Base-by-base conservation (phyloP, 2,329 filamentous ascomycete species). In the Pezicula neosporulosa region DNA sequence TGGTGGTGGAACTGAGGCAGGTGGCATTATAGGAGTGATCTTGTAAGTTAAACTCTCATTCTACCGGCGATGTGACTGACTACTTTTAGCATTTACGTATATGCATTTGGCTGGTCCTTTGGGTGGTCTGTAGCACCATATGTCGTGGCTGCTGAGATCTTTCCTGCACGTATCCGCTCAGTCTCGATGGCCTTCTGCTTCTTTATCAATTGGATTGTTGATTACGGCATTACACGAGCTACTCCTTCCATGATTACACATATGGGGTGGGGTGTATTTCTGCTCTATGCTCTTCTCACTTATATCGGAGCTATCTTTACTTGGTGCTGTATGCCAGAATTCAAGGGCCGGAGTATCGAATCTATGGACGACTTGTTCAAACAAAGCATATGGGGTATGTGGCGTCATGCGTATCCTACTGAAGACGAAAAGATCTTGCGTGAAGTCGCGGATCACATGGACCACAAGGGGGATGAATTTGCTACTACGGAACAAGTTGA, bases 21-120 rank as follows among this genome's bases (percentile, higher is more conserved):
- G 70, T 1, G 70, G 70, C 16, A 71, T 71, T 41, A 65, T 72
- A 4, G 71, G 69, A 3, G 70, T 73, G 24, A 61, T 73, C 19
- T 67, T 69, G 57, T 28, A 44, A 44, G 42, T 19, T 1, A 18
- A 19, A 44, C 16, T 19, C 19, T 12, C n/a, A 16, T n/a, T n/a
- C 16, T n/a, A 39, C 9, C n/a, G 16, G 7, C 4, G 4, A 39
- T 39, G 2, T 19, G 10, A 15, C 15, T 19, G 7, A 24, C 24
- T 6, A 4, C 15, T 12, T 18, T 42, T 30, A 44, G 42, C 15
- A 60, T 66, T 6, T 68, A 60, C 51, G 61, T 67, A 28, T 70
- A 57, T 18, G 60, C 60, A 6, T 54, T 62, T 6, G 61, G 60
- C n/a, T 63, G 57, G 60, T 61, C 60, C 6, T 61, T 63, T 19